phyloP scores from a whole-genome alignment of 306 rosid species.

The Trichosanthes cucumerina region DNA sequence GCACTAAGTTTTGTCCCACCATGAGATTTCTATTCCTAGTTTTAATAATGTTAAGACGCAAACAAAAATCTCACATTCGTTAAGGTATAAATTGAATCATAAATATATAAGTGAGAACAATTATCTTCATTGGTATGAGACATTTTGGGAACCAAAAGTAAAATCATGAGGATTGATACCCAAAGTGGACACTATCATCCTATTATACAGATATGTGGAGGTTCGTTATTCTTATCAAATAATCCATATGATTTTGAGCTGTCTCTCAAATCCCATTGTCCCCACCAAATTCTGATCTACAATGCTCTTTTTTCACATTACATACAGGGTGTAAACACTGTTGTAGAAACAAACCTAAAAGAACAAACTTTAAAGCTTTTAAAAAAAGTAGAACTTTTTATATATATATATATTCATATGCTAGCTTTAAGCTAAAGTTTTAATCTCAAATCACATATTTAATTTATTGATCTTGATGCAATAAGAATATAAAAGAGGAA shows the following conservation, averaged over 20 bases:
- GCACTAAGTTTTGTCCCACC: not conserved
- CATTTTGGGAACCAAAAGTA: too few relatives aligned
- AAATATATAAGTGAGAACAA: too few relatives aligned
- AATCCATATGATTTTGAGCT: not conserved
- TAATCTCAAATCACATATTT: not conserved
- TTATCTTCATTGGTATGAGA: too few relatives aligned
- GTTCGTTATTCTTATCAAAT: too few relatives aligned
- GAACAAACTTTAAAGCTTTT: not conserved
- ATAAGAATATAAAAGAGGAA: too few relatives aligned
- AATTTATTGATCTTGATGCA: too few relatives aligned
- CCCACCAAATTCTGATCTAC: not conserved
- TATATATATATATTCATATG: not conserved
- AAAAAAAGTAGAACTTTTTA: not conserved
- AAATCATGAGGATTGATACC: too few relatives aligned
- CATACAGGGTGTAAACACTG: not conserved
- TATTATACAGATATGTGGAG: too few relatives aligned
- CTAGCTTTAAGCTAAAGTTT: not conserved
- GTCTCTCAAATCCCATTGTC: not conserved
- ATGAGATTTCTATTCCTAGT: not conserved
- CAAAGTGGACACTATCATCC: too few relatives aligned
- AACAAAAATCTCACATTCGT: too few relatives aligned
- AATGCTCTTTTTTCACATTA: not conserved
- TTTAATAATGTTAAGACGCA: too few relatives aligned
- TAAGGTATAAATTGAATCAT: too few relatives aligned
- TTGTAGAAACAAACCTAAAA: not conserved